These are phyloP conservation scores for Podila clonocystis DNA, from an alignment of 192 early-diverging fungal species.

Conservation along the genomic window DNA sequence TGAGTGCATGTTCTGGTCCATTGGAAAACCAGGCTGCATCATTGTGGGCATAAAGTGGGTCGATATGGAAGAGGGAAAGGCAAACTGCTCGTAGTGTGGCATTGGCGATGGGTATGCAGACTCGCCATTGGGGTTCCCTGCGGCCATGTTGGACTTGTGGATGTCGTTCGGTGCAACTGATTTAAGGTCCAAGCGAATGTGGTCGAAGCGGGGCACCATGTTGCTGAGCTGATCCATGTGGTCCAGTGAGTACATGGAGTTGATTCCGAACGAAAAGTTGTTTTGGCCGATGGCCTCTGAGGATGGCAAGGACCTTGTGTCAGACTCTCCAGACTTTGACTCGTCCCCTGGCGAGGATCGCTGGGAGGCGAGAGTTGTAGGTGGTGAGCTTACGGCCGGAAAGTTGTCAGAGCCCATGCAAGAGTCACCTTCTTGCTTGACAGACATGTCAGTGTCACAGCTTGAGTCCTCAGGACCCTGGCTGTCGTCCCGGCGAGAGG, in stretches of 20 bases:
- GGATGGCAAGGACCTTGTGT: no score
- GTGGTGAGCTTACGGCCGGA: no score
- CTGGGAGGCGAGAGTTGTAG: neutral
- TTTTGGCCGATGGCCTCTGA: slow-evolving; percentile 2
- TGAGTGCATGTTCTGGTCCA: slow-evolving; percentile 17
- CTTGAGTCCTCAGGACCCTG: neutral
- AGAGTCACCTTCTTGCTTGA: neutral
- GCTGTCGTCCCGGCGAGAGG: neutral
- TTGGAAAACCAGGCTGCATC: slow-evolving; percentile 11
- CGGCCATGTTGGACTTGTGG: neutral
- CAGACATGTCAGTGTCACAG: neutral
- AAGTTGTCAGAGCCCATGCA: no score
- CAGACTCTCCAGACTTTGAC: neutral
- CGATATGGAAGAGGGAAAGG: slow-evolving; percentile 11
- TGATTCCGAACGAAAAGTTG: slow-evolving; percentile 8
- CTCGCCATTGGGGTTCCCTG: slow-evolving; percentile 5
- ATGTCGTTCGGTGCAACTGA: slow-evolving; percentile 24
- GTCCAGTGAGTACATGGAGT: slow-evolving; percentile 17
- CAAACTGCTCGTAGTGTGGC: slow-evolving; percentile 13
- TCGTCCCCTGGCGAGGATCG: neutral
- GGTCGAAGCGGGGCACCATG: slow-evolving; percentile 22
- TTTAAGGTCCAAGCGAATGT: slow-evolving; percentile 22
- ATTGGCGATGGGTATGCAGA: slow-evolving; percentile 18
- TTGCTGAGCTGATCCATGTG: slow-evolving; percentile 11
- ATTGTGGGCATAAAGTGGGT: slow-evolving; percentile 17